These are phyloP conservation scores for Kingdonia uniflora DNA, from an alignment of 164 flowering plant species.

Conservation along the genomic window DNA sequence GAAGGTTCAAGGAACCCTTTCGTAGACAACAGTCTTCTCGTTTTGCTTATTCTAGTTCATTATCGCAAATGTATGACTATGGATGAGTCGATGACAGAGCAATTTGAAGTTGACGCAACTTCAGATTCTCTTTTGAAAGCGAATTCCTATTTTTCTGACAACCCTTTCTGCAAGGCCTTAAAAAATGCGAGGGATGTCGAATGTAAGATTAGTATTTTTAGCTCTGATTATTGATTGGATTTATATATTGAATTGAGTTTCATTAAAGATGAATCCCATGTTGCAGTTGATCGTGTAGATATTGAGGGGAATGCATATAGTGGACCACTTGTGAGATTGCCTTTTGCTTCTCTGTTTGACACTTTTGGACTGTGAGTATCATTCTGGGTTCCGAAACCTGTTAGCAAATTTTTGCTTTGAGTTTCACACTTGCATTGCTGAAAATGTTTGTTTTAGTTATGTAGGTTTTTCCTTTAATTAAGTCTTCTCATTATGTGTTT, in stretches of 20 bases:
- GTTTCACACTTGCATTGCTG: too few relatives aligned
- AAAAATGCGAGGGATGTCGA: conserved; percentile 81
- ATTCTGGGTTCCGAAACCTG: too few relatives aligned
- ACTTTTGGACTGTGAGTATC: conserved; percentile 81
- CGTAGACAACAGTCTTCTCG: conserved; percentile 67
- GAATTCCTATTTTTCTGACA: conserved; percentile 41
- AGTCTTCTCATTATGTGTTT: neutral
- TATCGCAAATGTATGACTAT: conserved; percentile 48
- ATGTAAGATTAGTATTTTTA: conserved; percentile 36
- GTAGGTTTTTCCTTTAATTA: too few relatives aligned
- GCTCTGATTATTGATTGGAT: neutral
- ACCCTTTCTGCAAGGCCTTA: conserved; percentile 70
- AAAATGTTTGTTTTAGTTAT: too few relatives aligned
- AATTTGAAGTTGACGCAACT: conserved; percentile 25
- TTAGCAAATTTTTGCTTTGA: too few relatives aligned
- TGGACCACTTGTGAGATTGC: conserved; percentile 68
- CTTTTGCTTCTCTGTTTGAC: conserved; percentile 91
- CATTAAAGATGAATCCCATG: conserved; percentile 7
- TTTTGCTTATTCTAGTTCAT: conserved; percentile 71
- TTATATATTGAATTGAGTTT: neutral
- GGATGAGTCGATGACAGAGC: conserved; percentile 28
- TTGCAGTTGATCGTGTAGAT: conserved; percentile 80
- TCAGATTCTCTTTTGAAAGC: conserved; percentile 42
- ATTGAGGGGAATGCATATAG: conserved; percentile 66
- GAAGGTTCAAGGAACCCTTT: conserved; percentile 61